Base-by-base conservation (phyloP, 192 early-diverging fungal species). In the Entophlyctis helioformis region DNA sequence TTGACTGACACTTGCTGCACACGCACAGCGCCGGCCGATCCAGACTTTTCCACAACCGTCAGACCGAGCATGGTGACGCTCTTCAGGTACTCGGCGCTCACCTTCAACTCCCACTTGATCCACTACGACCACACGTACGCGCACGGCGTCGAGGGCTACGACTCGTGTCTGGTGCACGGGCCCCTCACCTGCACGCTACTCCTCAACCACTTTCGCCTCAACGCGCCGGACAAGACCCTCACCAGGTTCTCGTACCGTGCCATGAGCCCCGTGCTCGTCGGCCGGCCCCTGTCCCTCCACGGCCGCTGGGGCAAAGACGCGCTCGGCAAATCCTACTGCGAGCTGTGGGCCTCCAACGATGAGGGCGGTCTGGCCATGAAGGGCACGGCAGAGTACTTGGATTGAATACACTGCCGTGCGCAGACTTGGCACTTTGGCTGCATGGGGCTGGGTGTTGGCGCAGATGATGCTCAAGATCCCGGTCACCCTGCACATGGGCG, bases 81-180 rank as follows among this genome's bases (percentile, higher is more conserved):
- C 25, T 94, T 94, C 59, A 63, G 86, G 25, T 95, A 85, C 60
- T 91, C 88, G 21, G 87, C 91, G 22, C 47, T 91, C 59, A 85
- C 84, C 2, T 95, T 86, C 68, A 95, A 95, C 57, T 76, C 75
- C 38, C 88, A 95, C 57, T 70, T 73, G 23, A 89, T 95, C 38
- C 91, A 95, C 52, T 95, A 85, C 62, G 85, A 94, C 50, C 61
- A 70, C 15, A 43, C 53, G 8, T 88, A 89, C 46, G 73, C 84
- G 12, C 71, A 65, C 31, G 54, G 73, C 9, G 53, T 71, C 4
- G 87, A 91, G 52, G 62, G 67, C 24, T 79, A 86, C 41, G 3
- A 39, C 74, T 74, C 55, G 2, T 76, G 81, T 40, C 48, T 89
- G 19, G 78, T 86, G 31, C 85, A 87, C 44, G 85, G 85, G 0